Base-by-base conservation (phyloP, 192 early-diverging fungal species). In the Backusella macrospora region DNA sequence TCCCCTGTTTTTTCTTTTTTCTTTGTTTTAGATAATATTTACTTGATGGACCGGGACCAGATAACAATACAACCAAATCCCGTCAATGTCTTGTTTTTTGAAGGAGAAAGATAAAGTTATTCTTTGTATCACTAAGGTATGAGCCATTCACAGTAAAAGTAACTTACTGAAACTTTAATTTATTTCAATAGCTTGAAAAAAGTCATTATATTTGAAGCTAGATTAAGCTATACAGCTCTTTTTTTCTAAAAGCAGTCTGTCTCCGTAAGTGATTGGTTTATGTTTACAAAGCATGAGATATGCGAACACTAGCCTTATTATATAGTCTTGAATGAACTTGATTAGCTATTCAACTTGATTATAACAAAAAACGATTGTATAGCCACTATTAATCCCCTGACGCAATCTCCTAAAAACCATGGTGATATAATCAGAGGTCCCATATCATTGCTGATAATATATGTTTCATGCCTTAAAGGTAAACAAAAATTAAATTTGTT, bases 241-340 rank as follows among this genome's bases (percentile, higher is more conserved):
- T 55, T 34, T 59, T 59, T 59, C 52, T 59, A 59, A 59, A 59
- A 59, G 21, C 26, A 59, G 52, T 59, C 21, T 23, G 21, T 59
- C 52, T 59, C 52, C 52, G 52, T 59, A 21, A 59, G 52, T 59
- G 52, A 23, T 59, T 59, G 52, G 52, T 59, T 8, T 8, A 10
- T 9, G 10, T 52, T 59, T 59, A 10, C 21, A 59, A 59, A 59
- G 12, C 21, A 23, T 59, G 26, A 26, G 14, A 59, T 13, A 59
- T 26, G 23, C 23, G 21, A 59, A 23, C 9, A 59, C 52, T 59
- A 59, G 26, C 52, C 52, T 26, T 59, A 59, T 59, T 23, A 10
- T 59, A 12, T 16, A 48, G 0, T 18, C 18, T 49, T 49, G 48
- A 59, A 59, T 59, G 52, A 59, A 26, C 52, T 23, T 59, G 16